A percentile compares a stretch with the other conserved stretches of the same genome.
Evolutionary conservation across 140 eudicot species (phyloP).

Genomic region (Oenanthe javanica): DNA sequence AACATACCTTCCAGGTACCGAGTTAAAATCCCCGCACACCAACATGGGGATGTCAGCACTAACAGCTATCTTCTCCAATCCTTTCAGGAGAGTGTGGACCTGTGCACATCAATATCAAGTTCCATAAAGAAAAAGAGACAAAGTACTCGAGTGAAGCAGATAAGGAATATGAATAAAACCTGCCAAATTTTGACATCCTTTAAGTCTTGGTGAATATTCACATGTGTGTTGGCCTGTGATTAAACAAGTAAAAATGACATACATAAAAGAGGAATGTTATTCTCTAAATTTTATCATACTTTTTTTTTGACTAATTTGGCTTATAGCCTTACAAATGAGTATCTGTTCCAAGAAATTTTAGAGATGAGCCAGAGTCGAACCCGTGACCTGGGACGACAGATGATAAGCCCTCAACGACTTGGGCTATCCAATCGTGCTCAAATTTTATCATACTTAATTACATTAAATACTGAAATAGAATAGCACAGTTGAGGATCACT

Average conservation of each 20-base stretch:
- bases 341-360: too few relatives aligned
- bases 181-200: slow-evolving; percentile 95
- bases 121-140: not conserved
- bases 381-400: too few relatives aligned
- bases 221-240: slow-evolving; percentile 82
- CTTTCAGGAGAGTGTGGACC: slow-evolving; percentile 92
- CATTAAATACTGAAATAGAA: not conserved
- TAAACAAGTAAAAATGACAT: slow-evolving; percentile 9
- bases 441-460: not conserved
- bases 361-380: too few relatives aligned
- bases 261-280: not conserved
- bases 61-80: slow-evolving; percentile 89
- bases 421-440: too few relatives aligned
- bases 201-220: slow-evolving; percentile 69
- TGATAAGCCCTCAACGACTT: too few relatives aligned
- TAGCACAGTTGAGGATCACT: not conserved
- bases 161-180: slow-evolving; percentile 22
- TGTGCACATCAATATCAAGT: slow-evolving; percentile 3
- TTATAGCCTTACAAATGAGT: too few relatives aligned
- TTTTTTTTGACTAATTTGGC: too few relatives aligned
- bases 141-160: not conserved
- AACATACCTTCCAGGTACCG: slow-evolving; percentile 79
- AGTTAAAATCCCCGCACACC: slow-evolving; percentile 91
- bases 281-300: not conserved
- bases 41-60: slow-evolving; percentile 96